Conservation (phyloP, 495 filamentous ascomycete genomes). For the Lentithecium fluviatile region DNA sequence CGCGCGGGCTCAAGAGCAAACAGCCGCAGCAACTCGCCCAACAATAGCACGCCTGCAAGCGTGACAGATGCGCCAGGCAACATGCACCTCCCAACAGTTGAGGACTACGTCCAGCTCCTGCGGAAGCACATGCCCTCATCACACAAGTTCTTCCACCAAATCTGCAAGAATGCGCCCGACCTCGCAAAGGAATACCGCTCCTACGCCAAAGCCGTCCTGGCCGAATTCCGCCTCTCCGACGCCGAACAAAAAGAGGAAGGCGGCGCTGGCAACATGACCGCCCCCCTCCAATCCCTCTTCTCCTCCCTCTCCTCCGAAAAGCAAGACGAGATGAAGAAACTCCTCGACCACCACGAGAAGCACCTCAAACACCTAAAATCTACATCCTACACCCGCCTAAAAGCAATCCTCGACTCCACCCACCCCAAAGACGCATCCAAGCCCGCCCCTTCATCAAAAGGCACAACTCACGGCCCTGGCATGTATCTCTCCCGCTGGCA, state of each 20-base stretch:
- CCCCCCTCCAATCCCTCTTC: slow-evolving; percentile 49
- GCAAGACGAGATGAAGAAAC: slow-evolving; percentile 39
- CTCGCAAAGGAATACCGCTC: slow-evolving; percentile 52
- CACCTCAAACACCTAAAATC: slow-evolving; percentile 53
- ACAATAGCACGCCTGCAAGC: slow-evolving; percentile 34
- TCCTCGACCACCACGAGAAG: slow-evolving; percentile 53
- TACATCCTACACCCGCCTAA: slow-evolving; percentile 51
- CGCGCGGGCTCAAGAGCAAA: not conserved
- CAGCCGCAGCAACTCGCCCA: slow-evolving; percentile 14
- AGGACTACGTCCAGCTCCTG: slow-evolving; percentile 61
- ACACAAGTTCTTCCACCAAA: slow-evolving; percentile 63
- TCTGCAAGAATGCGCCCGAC: slow-evolving; percentile 60
- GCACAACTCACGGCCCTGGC: slow-evolving; percentile 54
- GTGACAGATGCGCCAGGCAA: not conserved
- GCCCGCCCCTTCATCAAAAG: not conserved
- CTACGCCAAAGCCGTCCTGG: slow-evolving; percentile 45
- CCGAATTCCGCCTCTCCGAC: slow-evolving; percentile 43
- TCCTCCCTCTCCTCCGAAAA: slow-evolving; percentile 44
- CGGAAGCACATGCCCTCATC: slow-evolving; percentile 52
- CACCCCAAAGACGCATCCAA: slow-evolving; percentile 13
- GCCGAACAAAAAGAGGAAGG: slow-evolving; percentile 2
- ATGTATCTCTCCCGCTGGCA: slow-evolving; percentile 66
- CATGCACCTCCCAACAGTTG: slow-evolving; percentile 50
- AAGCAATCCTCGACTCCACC: slow-evolving; percentile 38
- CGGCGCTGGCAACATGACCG: slow-evolving; percentile 49